Evolutionary conservation across 768 basidiomycete genomes (phyloP).

Genomic region (Panaeolus papilionaceus): DNA sequence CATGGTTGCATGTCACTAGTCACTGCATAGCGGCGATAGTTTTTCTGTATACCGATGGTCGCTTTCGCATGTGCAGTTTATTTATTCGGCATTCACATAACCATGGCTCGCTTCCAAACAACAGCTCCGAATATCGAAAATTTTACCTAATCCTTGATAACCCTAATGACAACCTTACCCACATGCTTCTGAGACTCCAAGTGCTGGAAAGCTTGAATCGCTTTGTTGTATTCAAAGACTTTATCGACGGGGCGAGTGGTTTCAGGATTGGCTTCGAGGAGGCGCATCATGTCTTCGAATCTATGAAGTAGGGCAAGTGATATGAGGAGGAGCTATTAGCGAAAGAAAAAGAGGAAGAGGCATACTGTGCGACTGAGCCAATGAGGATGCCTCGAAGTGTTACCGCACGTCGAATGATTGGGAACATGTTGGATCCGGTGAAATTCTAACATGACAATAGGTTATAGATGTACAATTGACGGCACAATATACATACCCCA

Average conservation of each 20-base stretch:
- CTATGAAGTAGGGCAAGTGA: background rate
- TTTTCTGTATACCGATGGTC: too few species aligned
- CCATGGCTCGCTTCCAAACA: too few species aligned
- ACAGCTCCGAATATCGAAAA: too few species aligned
- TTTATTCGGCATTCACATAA: too few species aligned
- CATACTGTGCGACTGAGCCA: background rate
- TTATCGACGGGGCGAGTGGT: background rate
- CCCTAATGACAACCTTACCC: background rate
- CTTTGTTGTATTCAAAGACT: background rate
- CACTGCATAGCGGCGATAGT: too few species aligned
- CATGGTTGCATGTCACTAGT: too few species aligned
- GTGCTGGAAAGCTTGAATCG: background rate
- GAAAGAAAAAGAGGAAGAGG: background rate
- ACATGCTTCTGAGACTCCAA: background rate
- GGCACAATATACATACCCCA: constrained; percentile 32
- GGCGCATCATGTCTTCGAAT: background rate
- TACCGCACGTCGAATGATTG: background rate
- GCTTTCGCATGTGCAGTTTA: too few species aligned
- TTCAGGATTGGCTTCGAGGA: background rate
- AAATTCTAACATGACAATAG: too few species aligned
- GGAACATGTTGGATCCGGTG: background rate
- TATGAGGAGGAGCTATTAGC: background rate
- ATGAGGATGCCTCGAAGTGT: background rate
- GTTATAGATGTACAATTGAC: too few species aligned
- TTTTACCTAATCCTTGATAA: background rate